phyloP scores from a whole-genome alignment of 2,329 filamentous ascomycete species.

The Phyllosticta capitalensis region DNA sequence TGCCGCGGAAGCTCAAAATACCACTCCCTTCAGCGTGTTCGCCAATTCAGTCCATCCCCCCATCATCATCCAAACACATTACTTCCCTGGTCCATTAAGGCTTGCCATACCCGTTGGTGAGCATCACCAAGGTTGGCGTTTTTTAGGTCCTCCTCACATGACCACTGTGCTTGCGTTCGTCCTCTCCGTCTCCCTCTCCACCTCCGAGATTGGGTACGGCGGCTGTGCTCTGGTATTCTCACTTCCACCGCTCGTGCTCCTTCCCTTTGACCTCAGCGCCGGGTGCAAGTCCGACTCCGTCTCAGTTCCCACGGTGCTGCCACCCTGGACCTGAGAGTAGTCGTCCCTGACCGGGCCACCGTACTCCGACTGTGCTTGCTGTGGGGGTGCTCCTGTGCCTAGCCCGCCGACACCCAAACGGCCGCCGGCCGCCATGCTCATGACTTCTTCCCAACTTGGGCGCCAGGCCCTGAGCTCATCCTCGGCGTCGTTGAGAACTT shows the following conservation, averaged over 20 bases:
- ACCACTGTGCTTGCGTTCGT: not conserved
- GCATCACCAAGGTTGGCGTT: not conserved
- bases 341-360: conserved; percentile 8
- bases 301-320: not conserved
- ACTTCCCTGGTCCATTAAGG: too few species aligned
- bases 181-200: conserved; percentile 1
- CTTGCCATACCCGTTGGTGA: too few species aligned
- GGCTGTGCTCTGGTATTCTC: not conserved
- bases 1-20: too few species aligned
- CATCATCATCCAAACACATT: too few species aligned
- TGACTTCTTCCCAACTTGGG: conserved; percentile 45
- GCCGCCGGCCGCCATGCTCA: conserved; percentile 30
- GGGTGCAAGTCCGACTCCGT: conserved; percentile 5
- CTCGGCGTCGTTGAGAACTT: conserved; percentile 87
- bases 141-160: not conserved
- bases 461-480: conserved; percentile 74
- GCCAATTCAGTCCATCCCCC: too few species aligned
- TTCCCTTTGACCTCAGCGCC: conserved; percentile 1
- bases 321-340: not conserved
- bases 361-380: conserved; percentile 1
- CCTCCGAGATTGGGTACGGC: not conserved
- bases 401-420: conserved; percentile 40
- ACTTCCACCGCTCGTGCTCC: conserved; percentile 1
- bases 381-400: conserved; percentile 18
- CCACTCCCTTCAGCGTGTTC: too few species aligned